Base-by-base conservation (phyloP, 768 basidiomycete genomes). In the Clavulina sp. region DNA sequence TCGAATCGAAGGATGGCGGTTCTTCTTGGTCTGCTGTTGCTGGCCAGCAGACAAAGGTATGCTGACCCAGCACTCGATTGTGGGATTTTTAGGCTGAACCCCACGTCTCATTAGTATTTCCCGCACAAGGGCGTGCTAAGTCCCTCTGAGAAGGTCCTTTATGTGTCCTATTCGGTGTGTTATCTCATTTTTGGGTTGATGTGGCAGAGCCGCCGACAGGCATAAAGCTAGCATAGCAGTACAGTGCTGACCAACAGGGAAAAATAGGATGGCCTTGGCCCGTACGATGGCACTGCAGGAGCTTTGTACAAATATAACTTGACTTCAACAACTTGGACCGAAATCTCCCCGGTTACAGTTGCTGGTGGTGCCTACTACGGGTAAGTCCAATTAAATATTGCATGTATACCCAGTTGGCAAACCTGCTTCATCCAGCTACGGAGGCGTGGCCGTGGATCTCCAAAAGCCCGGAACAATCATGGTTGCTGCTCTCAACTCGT, bases 81-180 rank as follows among this genome's bases (percentile, higher is more conserved):
- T n/a, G n/a, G n/a, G n/a, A n/a, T n/a, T n/a, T n/a, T n/a, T n/a
- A n/a, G n/a, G n/a, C n/a, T n/a, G n/a, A n/a, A n/a, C n/a, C n/a
- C n/a, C n/a, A n/a, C n/a, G n/a, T n/a, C n/a, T n/a, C n/a, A n/a
- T n/a, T n/a, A n/a, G 34, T 38, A 68, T 59, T 60, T 81, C 26
- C 75, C 78, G 2, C 80, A 81, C 63, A 80, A 78, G 59, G 79
- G 79, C 57, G 75, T 80, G 18, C 59, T 80, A 23, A 77, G 77
- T 3, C 73, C 74, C 1, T 59, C 68, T 1, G 77, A 80, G 55
- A 70, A 72, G 50, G 65, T 69, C 0, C 64, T 81, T 4, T 81
- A 80, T 57, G 65, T 80, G 28, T 74, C 76, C 0, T 77, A 76
- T 50, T 77, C 49, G 77, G 75, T 30, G 78, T 9, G 50, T 38